phyloP scores from a whole-genome alignment of 805 yeast genomes.

The Cyberlindnera galapagoensis region DNA sequence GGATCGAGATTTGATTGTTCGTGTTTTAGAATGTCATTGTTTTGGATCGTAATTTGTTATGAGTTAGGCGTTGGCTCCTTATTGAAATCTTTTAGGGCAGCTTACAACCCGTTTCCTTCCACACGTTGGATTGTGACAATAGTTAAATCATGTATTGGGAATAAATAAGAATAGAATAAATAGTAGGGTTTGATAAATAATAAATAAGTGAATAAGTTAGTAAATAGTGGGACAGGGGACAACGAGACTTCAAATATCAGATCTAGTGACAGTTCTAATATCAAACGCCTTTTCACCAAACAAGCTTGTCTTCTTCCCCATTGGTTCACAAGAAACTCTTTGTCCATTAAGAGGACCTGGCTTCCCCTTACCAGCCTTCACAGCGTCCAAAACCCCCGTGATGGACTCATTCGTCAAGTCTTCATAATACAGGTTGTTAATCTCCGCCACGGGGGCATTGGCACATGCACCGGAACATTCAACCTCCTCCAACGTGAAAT shows the following conservation, averaged over 20 bases:
- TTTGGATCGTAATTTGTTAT: too few species aligned
- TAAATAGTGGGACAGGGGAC: constrained; percentile 1
- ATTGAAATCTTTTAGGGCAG: too few species aligned
- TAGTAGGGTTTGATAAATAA: too few species aligned
- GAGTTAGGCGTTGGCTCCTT: too few species aligned
- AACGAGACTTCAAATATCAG: constrained; percentile 43
- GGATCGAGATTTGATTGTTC: too few species aligned
- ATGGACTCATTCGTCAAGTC: constrained; percentile 69
- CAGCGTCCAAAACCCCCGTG: constrained; percentile 50
- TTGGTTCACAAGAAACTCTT: constrained; percentile 74
- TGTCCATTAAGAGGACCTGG: constrained; percentile 63
- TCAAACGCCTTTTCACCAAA: constrained; percentile 57
- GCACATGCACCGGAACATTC: constrained; percentile 92
- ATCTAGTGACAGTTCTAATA: constrained; percentile 63
- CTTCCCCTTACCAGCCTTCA: constrained; percentile 53
- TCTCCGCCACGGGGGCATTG: constrained; percentile 82
- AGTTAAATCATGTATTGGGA: background rate
- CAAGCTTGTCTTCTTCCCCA: constrained; percentile 60
- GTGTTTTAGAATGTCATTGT: too few species aligned
- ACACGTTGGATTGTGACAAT: too few species aligned
- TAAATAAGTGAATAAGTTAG: constrained; percentile 2
- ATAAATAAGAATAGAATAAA: background rate
- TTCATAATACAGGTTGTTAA: constrained; percentile 78
- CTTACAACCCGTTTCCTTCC: too few species aligned
- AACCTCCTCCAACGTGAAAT: constrained; percentile 80